Conservation (phyloP, 495 filamentous ascomycete species). For the Penicillium riverlandense region DNA sequence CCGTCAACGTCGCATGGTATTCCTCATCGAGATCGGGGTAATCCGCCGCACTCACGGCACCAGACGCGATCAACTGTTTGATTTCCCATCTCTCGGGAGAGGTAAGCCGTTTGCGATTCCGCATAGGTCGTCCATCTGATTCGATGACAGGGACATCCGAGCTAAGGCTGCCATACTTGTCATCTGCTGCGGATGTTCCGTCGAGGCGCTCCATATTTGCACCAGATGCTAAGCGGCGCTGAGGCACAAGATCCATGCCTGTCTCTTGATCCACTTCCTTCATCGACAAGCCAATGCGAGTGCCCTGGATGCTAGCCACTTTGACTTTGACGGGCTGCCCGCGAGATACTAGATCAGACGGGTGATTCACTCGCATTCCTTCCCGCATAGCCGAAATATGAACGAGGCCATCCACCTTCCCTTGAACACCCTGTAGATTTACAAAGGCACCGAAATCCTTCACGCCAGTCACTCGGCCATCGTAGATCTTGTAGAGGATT, state of each 20-base stretch:
- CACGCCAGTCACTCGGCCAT: slow-evolving; percentile 80
- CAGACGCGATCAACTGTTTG: slow-evolving; percentile 89
- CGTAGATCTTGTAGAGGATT: slow-evolving; percentile 79
- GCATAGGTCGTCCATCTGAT: slow-evolving; percentile 45
- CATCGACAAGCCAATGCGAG: slow-evolving; percentile 83
- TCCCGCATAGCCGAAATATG: slow-evolving; percentile 94
- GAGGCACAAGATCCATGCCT: slow-evolving; percentile 75
- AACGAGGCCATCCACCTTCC: slow-evolving; percentile 88
- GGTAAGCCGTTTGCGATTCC: slow-evolving; percentile 81
- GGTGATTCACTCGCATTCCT: slow-evolving; percentile 82
- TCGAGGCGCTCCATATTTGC: slow-evolving; percentile 83
- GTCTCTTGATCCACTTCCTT: slow-evolving; percentile 93
- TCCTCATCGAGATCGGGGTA: slow-evolving; percentile 95
- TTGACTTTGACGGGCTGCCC: slow-evolving; percentile 90
- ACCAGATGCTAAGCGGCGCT: slow-evolving; percentile 76
- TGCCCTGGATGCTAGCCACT: slow-evolving; percentile 76
- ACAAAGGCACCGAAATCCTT: slow-evolving; percentile 97
- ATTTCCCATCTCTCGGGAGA: slow-evolving; percentile 98
- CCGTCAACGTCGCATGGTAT: slow-evolving; percentile 78
- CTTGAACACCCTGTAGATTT: slow-evolving; percentile 76
- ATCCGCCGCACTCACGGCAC: slow-evolving; percentile 80
- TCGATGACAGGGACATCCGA: slow-evolving; percentile 61
- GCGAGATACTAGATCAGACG: slow-evolving; percentile 73
- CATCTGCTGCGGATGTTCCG: slow-evolving; percentile 31
- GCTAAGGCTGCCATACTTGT: slow-evolving; percentile 52